A percentile compares a stretch with the other conserved stretches of the same genome.
phyloP scores from a whole-genome alignment of 192 early-diverging fungal species.

The Gryganskiella cystojenkinii region DNA sequence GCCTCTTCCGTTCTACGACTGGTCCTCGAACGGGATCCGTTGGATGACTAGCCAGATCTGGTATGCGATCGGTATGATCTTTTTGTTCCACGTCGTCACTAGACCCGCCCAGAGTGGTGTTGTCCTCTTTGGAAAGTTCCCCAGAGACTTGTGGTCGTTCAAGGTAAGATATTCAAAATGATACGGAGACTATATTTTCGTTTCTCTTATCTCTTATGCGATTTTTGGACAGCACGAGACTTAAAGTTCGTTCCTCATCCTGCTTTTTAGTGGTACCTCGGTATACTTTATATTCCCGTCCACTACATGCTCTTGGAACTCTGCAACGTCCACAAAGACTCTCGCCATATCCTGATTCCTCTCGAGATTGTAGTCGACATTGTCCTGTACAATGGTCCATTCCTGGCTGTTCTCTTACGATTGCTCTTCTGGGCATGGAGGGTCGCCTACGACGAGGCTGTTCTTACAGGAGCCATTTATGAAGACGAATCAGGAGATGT shows the following conservation, averaged over 20 bases:
- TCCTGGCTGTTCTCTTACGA: slow-evolving; percentile 30
- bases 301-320: slow-evolving; percentile 34
- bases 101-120: slow-evolving; percentile 49
- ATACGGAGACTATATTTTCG: background rate
- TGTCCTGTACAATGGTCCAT: slow-evolving; percentile 50
- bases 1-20: slow-evolving; percentile 44
- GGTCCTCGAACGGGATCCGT: slow-evolving; percentile 37
- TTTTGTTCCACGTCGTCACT: slow-evolving; percentile 49
- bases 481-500: slow-evolving; percentile 17
- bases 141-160: slow-evolving; percentile 37
- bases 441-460: slow-evolving; percentile 51
- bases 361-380: slow-evolving; percentile 46
- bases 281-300: slow-evolving; percentile 42
- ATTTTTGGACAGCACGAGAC: background rate
- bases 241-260: background rate
- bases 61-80: slow-evolving; percentile 53
- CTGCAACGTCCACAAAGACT: slow-evolving; percentile 31
- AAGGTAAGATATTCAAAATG: slow-evolving; percentile 37
- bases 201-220: background rate
- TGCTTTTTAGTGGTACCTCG: slow-evolving; percentile 35
- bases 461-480: slow-evolving; percentile 43
- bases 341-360: slow-evolving; percentile 39
- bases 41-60: slow-evolving; percentile 53
- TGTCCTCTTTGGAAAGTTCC: slow-evolving; percentile 45
- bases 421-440: slow-evolving; percentile 46